Evolutionary conservation across 2,329 filamentous ascomycete genomes (phyloP), one percentile per base, ranked within the genome.

Genomic region (Orbilia ellipsospora): DNA sequence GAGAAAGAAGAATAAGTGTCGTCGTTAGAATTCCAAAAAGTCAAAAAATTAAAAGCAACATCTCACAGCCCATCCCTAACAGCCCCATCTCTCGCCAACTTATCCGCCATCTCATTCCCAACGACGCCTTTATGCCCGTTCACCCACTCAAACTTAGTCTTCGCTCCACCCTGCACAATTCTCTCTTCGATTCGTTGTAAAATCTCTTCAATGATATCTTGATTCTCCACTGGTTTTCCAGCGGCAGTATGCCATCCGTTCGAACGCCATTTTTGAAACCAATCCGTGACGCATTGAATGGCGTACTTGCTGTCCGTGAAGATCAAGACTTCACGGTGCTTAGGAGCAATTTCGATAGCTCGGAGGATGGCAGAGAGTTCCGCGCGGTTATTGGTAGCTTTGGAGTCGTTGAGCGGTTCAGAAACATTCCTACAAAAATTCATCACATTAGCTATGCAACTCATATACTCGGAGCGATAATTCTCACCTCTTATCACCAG

Each of bases 371-470:
- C 95, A 23, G 92, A 94, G 72, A 99, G 85, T 83, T 99, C 95
- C n/a, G 94, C 95, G 2, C 95, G 91, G 82, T 98, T 93, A 81
- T 99, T 99, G 0, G 95, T 98, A 83, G 98, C 95, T 8, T 86
- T 85, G 15, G 86, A 85, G 60, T 93, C 93, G 61, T 86, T 83
- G 1, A 97, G 87, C 2, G 89, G 88, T 82, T 96, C 93, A 12
- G 92, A 92, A 23, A 96, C 81, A 80, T 90, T 90, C 77, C 85
- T 87, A 64, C 23, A 62, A 7, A 42, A 28, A 15, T 18, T 56
- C 55, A 26, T 62, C 59, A 48, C n/a, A 40, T 48, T 20, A 59
- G 23, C 13, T 5, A 20, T 40, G 20, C 48, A 42, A 4, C 50
- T 10, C 18, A 26, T 12, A 70, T 52, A 81, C 13, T 44, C 15